Base-by-base conservation (phyloP, 805 yeast genomes). In the Cyberlindnera mrakii region DNA sequence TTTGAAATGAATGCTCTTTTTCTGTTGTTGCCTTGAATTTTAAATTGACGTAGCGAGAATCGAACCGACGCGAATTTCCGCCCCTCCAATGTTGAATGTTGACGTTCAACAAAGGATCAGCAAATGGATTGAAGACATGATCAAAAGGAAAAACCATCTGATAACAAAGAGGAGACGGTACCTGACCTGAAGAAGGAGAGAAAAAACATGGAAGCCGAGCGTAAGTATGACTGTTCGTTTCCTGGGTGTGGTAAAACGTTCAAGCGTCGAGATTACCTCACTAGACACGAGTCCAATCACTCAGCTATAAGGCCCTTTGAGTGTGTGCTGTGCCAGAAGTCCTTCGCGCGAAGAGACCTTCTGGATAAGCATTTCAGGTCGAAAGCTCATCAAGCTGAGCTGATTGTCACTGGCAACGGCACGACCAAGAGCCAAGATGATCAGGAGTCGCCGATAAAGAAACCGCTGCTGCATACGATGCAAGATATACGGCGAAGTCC, bases 261-360 rank as follows among this genome's bases (percentile, higher is more conserved):
- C 17, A 65, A 65, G 38, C 50, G 67, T 48, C 54, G 70, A 35
- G 72, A 63, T 41, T 64, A 63, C 42, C 47, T 64, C 4, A 42
- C 49, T 16, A 37, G 68, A 31, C 68, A 64, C 42, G 63, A 58
- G 37, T 50, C 53, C 11, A 64, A 62, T 41, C 68, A 64, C 45
- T 47, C 53, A 3, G 32, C 40, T 2, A 51, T 58, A 7, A 55
- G 57, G 32, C 67, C 65, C 2, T 63, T 49, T 35, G 33, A 44
- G 2, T 64, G 68, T 38, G 35, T 33, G 3, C 48, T 53, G 14
- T 64, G 68, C 41, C 38, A 48, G 4, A 40, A 50, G 5, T 40
- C 51, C 2, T 64, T 63, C 48, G 59, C 67, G 6, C 48, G 68
- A 37, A 55, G 54, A 30, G 68, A 64, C 40, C 44, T 64, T 13